These are phyloP conservation scores for Massarina eburnea DNA, from an alignment of 2,329 filamentous ascomycete genomes.

Conservation along the genomic window DNA sequence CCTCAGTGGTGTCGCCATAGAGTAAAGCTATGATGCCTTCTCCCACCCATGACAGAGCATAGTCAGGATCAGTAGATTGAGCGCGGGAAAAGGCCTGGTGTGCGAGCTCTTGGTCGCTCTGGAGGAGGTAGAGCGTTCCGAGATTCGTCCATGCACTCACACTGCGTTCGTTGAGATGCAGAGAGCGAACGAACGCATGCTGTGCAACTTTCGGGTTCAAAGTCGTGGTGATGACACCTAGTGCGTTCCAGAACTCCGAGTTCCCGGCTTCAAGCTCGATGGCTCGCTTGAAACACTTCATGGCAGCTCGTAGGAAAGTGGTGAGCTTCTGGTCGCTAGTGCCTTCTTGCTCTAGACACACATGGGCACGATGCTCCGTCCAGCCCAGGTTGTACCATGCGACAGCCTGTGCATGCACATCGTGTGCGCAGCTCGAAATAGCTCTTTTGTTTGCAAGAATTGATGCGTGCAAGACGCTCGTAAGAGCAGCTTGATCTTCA, in stretches of 20 bases:
- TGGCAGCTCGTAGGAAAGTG: constrained; percentile 75
- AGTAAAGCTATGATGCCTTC: constrained; percentile 84
- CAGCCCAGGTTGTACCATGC: constrained; percentile 96
- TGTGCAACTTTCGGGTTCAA: constrained; percentile 87
- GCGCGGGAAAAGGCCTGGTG: constrained; percentile 87
- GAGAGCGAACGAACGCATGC: constrained; percentile 86
- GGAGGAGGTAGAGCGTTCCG: constrained; percentile 79
- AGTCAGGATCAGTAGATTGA: constrained; percentile 93
- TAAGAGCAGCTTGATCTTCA: constrained; percentile 41
- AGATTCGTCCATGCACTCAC: constrained; percentile 88
- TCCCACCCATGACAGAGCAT: constrained; percentile 89
- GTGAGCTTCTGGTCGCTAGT: constrained; percentile 50
- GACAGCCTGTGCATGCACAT: constrained; percentile 88
- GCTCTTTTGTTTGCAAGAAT: constrained; percentile 88
- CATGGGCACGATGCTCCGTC: constrained; percentile 83
- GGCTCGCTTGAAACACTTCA: constrained; percentile 89
- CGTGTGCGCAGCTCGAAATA: constrained; percentile 69
- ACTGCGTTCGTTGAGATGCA: constrained; percentile 88
- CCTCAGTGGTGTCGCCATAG: constrained; percentile 73
- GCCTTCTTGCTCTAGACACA: constrained; percentile 56
- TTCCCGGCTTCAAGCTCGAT: constrained; percentile 96
- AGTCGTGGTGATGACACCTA: constrained; percentile 85
- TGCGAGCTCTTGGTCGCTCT: constrained; percentile 81
- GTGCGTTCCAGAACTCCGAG: constrained; percentile 93
- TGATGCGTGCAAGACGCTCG: constrained; percentile 66